These are phyloP conservation scores for Bonia amplexicaulis DNA, from an alignment of 176 grass and related monocot species.

Conservation along the genomic window DNA sequence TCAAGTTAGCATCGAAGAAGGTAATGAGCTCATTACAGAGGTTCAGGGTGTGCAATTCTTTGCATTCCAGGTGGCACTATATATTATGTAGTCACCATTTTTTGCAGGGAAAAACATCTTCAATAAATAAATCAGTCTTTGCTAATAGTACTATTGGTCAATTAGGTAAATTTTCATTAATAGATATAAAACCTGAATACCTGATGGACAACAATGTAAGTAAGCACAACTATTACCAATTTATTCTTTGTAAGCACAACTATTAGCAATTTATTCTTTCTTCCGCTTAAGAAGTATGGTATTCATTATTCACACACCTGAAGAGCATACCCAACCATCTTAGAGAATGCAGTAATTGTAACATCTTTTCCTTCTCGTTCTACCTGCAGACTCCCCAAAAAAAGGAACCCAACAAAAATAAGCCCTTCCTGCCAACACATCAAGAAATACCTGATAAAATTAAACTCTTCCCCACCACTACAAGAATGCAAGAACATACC, in stretches of 20 bases:
- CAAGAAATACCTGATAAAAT: neutral
- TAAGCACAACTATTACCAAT: neutral
- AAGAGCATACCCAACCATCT: slow-evolving; percentile 94
- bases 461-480: neutral
- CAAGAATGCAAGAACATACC: slow-evolving; percentile 34
- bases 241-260: neutral
- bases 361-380: slow-evolving; percentile 86
- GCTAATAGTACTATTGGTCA: neutral
- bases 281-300: slow-evolving; percentile 9
- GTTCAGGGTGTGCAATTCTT: neutral
- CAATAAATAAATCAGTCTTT: neutral
- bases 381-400: slow-evolving; percentile 45
- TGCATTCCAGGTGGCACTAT: neutral
- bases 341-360: slow-evolving; percentile 94
- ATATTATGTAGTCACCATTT: neutral
- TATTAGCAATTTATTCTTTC: neutral
- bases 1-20: neutral
- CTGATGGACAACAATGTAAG: neutral
- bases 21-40: neutral
- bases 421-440: neutral
- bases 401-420: neutral
- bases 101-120: neutral
- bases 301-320: slow-evolving; percentile 54
- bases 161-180: neutral
- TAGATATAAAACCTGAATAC: neutral